Base-by-base conservation (phyloP, 2,329 filamentous ascomycete genomes). In the Colletotrichum sp. region DNA sequence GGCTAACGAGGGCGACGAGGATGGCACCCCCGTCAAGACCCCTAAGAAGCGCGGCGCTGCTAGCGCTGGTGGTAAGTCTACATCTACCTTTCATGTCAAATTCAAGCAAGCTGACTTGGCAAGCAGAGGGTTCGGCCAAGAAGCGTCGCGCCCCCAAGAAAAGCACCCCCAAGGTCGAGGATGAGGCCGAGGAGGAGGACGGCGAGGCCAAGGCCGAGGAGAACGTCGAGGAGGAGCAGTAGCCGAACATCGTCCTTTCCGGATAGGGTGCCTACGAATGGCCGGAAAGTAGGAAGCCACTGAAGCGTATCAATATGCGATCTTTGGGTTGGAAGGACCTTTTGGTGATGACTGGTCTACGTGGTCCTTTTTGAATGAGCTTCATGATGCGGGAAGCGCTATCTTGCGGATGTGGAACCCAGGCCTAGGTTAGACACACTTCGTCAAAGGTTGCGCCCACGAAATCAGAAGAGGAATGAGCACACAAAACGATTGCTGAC, bases 151-250 rank as follows among this genome's bases (percentile, higher is more conserved):
- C 68, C 13, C 34, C 67, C 15, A 80, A 81, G 60, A 81, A 81
- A 77, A 16, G 52, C 10, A 32, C 57, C 3, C 57, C 39, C 28
- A 77, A 77, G 69, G 67, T 76, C 30, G 73, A 78, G 63, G 55
- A 59, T 4, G 72, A 74, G 8, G 48, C 67, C 12, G 64, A 73
- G 10, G 48, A 48, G 3, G 59, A 75, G 63, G 21, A 12, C 24
- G 61, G 48, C 21, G 32, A 30, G 6, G 57, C 43, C 32, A 28
- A n/a, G 21, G 43, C 77, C 30, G 66, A 30, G 39, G 83, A 86
- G 21, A 86, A 87, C 77, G 82, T 85, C 68, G 83, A 88, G 66
- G 84, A 85, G 36, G 85, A 87, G 39, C 86, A 87, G 76, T 67
- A 48, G 18, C 12, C 36, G 7, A 28, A 16, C 15, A 59, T 13